These are phyloP conservation scores for Xylaria sp. DNA, from an alignment of 2,329 filamentous ascomycete genomes.

Conservation along the genomic window DNA sequence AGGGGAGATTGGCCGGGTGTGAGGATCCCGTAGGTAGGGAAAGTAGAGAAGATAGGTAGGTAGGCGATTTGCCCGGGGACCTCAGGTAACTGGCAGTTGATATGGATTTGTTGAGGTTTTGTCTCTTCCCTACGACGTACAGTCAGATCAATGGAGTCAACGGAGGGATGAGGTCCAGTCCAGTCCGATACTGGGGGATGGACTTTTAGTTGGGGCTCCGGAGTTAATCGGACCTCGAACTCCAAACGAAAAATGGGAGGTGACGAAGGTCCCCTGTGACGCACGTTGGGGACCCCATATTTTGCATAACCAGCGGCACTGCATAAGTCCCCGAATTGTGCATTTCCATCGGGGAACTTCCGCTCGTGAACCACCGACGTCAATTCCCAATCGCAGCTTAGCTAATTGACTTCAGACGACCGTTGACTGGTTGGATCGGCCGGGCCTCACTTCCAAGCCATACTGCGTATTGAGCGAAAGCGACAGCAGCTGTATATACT, in stretches of 20 bases:
- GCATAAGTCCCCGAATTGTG: conserved; percentile 6
- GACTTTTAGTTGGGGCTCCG: conserved; percentile 21
- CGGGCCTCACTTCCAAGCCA: no score
- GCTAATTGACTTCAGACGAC: not conserved
- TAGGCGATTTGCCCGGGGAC: conserved; percentile 12
- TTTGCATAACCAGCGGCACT: not conserved
- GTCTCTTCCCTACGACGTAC: no score
- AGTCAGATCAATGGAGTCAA: not conserved
- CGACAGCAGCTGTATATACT: not conserved
- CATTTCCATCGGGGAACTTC: conserved; percentile 1
- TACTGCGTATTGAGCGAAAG: no score
- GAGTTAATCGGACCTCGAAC: conserved; percentile 3
- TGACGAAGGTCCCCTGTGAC: not conserved
- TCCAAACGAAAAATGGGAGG: conserved; percentile 6
- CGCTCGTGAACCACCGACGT: conserved; percentile 18
- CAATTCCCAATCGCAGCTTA: conserved; percentile 5
- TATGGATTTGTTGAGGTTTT: not conserved
- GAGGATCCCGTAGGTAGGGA: not conserved
- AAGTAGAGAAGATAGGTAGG: not conserved
- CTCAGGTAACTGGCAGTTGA: not conserved
- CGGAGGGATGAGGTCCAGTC: not conserved
- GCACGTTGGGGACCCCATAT: conserved; percentile 1
- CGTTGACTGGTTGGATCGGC: no score
- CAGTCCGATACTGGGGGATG: not conserved
- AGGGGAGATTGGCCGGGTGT: not conserved